Evolutionary conservation across 345 rosid genomes (phyloP).

Genomic region (Atalantia buxifolia): DNA sequence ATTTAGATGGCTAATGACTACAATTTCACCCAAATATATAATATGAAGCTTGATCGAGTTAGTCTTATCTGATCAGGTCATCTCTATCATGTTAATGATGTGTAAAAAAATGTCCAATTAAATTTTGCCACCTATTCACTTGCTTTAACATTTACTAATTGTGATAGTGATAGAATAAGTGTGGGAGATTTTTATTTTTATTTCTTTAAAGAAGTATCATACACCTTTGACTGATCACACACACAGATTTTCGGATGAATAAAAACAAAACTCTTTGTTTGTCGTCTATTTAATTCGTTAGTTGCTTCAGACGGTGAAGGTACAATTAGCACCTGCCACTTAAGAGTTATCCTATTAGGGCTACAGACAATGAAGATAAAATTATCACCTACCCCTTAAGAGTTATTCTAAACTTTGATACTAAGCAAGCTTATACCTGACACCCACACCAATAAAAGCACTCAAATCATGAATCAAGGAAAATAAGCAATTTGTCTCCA

Average conservation of each 20-base stretch:
- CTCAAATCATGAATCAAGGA: neutral
- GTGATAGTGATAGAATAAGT: neutral
- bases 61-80: neutral
- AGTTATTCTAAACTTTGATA: constrained; percentile 5
- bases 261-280: no score
- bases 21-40: neutral
- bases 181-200: no score
- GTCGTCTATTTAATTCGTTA: no score
- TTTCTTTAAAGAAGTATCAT: no score
- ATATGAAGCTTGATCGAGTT: neutral
- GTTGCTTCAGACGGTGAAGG: neutral
- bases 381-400: neutral
- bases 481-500: neutral
- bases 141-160: no score
- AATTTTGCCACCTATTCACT: neutral
- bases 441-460: neutral
- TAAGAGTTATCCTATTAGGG: neutral
- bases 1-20: neutral
- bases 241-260: no score
- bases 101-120: neutral
- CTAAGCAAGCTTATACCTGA: constrained; percentile 15
- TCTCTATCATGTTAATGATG: no score
- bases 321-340: neutral
- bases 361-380: neutral
- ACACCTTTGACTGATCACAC: no score